A percentile compares a stretch with the other conserved stretches of the same genome.
Evolutionary conservation across 192 early-diverging fungal species (phyloP).

Genomic region (Endogone sp.): DNA sequence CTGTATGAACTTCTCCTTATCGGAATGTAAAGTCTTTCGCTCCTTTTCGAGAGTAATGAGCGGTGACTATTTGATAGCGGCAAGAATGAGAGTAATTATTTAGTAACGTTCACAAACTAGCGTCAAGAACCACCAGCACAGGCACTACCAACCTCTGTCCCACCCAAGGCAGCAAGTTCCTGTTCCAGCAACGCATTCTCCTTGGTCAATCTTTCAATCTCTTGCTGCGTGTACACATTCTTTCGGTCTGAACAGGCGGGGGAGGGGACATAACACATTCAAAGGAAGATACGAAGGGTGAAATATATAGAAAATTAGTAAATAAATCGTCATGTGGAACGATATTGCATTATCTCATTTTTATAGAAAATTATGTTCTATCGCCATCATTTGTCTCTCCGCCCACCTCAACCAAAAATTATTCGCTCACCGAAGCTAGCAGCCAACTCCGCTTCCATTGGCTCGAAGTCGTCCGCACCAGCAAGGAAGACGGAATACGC

Average conservation of each 20-base stretch:
- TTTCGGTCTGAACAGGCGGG: background rate
- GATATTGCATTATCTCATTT: no score
- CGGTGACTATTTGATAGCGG: conserved; percentile 39
- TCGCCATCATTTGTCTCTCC: no score
- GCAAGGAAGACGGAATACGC: conserved; percentile 52
- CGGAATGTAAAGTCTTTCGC: conserved; percentile 28
- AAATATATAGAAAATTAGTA: no score
- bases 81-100: background rate
- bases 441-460: conserved; percentile 42
- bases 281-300: no score
- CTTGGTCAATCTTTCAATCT: conserved; percentile 32
- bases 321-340: no score
- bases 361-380: no score
- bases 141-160: conserved; percentile 27
- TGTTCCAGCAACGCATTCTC: conserved; percentile 35
- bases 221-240: conserved; percentile 38
- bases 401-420: no score
- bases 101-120: background rate
- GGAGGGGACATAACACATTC: no score
- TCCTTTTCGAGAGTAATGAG: conserved; percentile 40
- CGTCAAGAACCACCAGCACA: background rate
- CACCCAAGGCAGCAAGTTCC: conserved; percentile 27
- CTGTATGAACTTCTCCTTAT: conserved; percentile 48
- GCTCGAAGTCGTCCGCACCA: conserved; percentile 49
- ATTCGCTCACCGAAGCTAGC: conserved; percentile 42